These are phyloP conservation scores for Quercus gilva DNA, from an alignment of 306 rosid genomes.

Conservation along the genomic window DNA sequence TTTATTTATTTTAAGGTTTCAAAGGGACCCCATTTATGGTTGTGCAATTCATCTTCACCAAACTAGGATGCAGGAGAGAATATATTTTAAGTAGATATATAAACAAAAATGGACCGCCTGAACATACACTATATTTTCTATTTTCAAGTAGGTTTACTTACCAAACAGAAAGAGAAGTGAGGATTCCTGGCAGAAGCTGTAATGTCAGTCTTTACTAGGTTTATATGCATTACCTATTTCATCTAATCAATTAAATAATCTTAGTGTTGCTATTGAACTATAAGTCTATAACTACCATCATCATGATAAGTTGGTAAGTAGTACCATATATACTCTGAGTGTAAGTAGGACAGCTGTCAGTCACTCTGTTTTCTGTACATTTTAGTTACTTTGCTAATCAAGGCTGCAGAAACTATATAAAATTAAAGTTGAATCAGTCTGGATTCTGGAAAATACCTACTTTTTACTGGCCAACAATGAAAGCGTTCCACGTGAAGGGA, in stretches of 20 bases:
- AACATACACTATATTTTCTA: too few species aligned
- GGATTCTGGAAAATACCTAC: neutral
- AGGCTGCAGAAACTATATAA: neutral
- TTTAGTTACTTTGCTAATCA: neutral
- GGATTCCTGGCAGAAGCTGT: constrained; percentile 22
- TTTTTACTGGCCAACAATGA: neutral
- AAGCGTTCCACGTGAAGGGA: neutral
- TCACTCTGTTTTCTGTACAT: neutral
- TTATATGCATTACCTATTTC: constrained; percentile 9
- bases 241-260: constrained; percentile 27
- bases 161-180: neutral
- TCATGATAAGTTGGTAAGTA: constrained; percentile 21
- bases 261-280: constrained; percentile 1
- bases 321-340: constrained; percentile 1
- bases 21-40: neutral
- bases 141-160: constrained; percentile 3
- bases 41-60: constrained; percentile 2
- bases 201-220: constrained; percentile 23
- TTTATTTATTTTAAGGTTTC: neutral
- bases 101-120: constrained; percentile 7
- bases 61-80: neutral
- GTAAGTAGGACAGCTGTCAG: constrained; percentile 14
- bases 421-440: too few species aligned
- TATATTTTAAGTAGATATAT: neutral
- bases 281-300: constrained; percentile 8